Conservation (phyloP, 768 basidiomycete species). For the Tephrocybe sp. region DNA sequence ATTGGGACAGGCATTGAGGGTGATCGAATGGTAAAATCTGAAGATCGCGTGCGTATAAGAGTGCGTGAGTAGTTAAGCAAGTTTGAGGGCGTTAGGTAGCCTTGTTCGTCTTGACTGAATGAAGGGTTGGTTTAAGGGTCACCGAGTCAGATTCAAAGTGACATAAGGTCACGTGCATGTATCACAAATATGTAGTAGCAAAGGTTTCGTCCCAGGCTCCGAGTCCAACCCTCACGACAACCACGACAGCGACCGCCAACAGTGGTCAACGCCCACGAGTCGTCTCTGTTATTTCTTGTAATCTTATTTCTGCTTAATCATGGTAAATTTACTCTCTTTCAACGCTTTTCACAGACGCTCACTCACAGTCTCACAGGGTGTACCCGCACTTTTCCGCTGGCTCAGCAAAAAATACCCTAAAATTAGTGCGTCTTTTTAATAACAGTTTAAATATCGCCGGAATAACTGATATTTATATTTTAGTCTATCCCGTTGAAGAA, state of each 20-base stretch:
- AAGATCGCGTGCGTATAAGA: background rate
- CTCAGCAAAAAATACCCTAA: slow-evolving; percentile 98
- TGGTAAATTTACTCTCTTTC: background rate
- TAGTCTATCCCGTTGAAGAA: slow-evolving; percentile 80
- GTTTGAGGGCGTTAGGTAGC: background rate
- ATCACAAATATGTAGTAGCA: slow-evolving; percentile 1
- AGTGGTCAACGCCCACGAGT: background rate
- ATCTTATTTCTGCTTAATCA: slow-evolving; percentile 4
- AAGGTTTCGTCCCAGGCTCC: background rate
- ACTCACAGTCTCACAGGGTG: slow-evolving; percentile 63
- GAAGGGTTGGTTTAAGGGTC: background rate
- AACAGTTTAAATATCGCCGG: background rate
- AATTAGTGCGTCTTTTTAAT: slow-evolving; percentile 61
- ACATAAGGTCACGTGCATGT: slow-evolving; percentile 16
- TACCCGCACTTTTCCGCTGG: slow-evolving; percentile 98
- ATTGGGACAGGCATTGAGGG: slow-evolving; percentile 33
- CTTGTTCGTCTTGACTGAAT: slow-evolving; percentile 3
- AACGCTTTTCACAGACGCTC: background rate
- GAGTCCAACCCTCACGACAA: background rate
- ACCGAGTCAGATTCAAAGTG: slow-evolving; percentile 19
- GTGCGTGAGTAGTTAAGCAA: background rate
- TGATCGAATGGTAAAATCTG: background rate
- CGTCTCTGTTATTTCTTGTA: background rate
- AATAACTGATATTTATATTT: slow-evolving; percentile 1
- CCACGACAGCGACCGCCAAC: slow-evolving; percentile 8